Evolutionary conservation across 164 flowering plant species (phyloP).

Genomic region (Magnolia officinalis): DNA sequence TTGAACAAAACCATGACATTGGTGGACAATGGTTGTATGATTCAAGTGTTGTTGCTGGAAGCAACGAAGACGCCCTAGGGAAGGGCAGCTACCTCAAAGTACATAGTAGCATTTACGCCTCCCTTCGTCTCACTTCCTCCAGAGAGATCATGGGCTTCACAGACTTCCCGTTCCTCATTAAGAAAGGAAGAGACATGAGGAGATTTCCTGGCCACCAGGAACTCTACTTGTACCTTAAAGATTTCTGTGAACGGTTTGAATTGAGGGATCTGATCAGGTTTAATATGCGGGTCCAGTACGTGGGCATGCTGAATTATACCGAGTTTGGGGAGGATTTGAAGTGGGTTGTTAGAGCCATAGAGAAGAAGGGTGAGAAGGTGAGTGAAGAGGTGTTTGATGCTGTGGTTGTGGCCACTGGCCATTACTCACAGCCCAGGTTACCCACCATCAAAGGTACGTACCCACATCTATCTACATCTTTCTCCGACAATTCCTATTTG

Average conservation of each 20-base stretch:
- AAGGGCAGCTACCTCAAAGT: conserved; percentile 28
- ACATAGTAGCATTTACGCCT: conserved; percentile 77
- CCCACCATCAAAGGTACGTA: conserved; percentile 71
- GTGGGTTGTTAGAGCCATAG: conserved; percentile 67
- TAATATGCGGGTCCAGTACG: conserved; percentile 64
- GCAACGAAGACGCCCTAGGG: conserved; percentile 50
- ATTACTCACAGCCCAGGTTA: conserved; percentile 78
- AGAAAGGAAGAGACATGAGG: conserved; percentile 71
- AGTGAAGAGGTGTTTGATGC: conserved; percentile 84
- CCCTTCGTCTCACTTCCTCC: conserved; percentile 64
- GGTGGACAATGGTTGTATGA: conserved; percentile 95
- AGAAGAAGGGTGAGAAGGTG: conserved; percentile 25
- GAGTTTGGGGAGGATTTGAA: conserved; percentile 41
- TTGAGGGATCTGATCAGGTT: conserved; percentile 74
- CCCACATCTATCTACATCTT: neutral
- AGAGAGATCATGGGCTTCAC: conserved; percentile 87
- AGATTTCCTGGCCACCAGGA: conserved; percentile 86
- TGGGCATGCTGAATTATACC: conserved; percentile 51
- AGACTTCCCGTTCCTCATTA: conserved; percentile 69
- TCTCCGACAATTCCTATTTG: neutral
- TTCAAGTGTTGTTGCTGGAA: conserved; percentile 30
- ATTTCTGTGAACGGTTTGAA: conserved; percentile 65
- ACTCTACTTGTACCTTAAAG: conserved; percentile 53
- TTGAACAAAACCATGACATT: conserved; percentile 74
- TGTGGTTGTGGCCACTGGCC: conserved; percentile 87